Evolutionary conservation across 1,284 basidiomycete species (phyloP).

Genomic region (Porodaedalea pini): DNA sequence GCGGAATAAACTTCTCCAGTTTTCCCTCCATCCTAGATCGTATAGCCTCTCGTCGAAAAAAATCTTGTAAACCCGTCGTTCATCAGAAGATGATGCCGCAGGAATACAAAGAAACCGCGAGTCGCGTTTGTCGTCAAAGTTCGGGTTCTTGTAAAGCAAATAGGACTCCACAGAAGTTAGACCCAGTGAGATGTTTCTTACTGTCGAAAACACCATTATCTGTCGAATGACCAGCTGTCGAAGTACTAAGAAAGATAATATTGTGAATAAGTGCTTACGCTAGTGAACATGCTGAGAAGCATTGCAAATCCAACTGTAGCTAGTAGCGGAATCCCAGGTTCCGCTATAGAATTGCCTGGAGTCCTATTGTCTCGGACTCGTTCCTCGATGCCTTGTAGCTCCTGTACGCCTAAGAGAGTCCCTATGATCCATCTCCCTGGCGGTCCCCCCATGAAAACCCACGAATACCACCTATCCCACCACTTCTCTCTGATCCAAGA

Average conservation of each 20-base stretch:
- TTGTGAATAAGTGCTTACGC: slow-evolving; percentile 31
- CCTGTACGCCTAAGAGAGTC: slow-evolving; percentile 38
- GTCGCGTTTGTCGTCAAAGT: neutral
- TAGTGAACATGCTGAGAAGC: slow-evolving; percentile 37
- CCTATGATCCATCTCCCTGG: slow-evolving; percentile 45
- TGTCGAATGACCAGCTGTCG: neutral
- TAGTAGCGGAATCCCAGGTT: slow-evolving; percentile 38
- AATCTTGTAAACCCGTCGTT: slow-evolving; percentile 22
- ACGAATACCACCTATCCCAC: slow-evolving; percentile 50
- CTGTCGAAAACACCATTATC: slow-evolving; percentile 32
- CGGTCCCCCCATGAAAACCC: slow-evolving; percentile 47
- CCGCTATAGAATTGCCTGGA: slow-evolving; percentile 32
- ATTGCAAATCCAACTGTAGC: slow-evolving; percentile 30
- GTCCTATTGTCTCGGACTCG: slow-evolving; percentile 10
- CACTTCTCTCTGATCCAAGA: slow-evolving; percentile 36
- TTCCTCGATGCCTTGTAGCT: slow-evolving; percentile 27
- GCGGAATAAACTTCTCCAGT: slow-evolving; percentile 33
- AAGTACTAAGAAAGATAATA: slow-evolving; percentile 1
- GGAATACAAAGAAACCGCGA: slow-evolving; percentile 14
- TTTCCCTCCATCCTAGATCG: slow-evolving; percentile 36
- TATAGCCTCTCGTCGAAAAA: slow-evolving; percentile 38
- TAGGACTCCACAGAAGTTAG: slow-evolving; percentile 35
- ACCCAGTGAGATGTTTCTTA: slow-evolving; percentile 32
- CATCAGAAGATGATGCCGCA: neutral
- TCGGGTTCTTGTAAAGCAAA: neutral